A percentile compares a stretch with the other conserved stretches of the same genome.
phyloP scores from a whole-genome alignment of 352 stramenopile genomes.

The Pythium biforme region DNA sequence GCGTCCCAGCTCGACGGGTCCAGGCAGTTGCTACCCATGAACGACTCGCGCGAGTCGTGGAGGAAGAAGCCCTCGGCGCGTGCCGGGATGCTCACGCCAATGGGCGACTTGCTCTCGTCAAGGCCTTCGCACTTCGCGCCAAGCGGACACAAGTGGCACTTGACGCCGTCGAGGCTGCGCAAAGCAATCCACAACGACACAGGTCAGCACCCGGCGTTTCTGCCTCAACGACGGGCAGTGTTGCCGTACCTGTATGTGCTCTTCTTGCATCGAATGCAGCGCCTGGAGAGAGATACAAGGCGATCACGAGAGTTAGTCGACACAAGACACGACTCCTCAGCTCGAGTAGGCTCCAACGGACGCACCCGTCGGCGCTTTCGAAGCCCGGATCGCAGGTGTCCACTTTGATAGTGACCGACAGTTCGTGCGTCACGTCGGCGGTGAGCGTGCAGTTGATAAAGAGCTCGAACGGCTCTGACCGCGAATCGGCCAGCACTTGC shows the following conservation, averaged over 20 bases:
- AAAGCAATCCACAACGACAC: no score
- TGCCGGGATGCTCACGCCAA: constrained; percentile 43
- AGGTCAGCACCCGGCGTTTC: no score
- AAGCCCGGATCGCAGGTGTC: constrained; percentile 58
- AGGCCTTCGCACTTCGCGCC: constrained; percentile 47
- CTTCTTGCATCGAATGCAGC: constrained; percentile 58
- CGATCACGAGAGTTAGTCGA: no score
- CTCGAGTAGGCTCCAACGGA: neutral
- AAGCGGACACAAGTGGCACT: constrained; percentile 59
- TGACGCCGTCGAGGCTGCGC: constrained; percentile 58
- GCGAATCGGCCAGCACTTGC: constrained; percentile 33
- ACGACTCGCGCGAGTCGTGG: constrained; percentile 40
- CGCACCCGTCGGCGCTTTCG: constrained; percentile 58
- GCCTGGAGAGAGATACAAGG: constrained; percentile 23
- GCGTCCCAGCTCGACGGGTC: constrained; percentile 38
- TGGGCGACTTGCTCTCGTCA: constrained; percentile 29
- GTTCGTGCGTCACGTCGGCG: constrained; percentile 20
- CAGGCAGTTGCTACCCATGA: constrained; percentile 34
- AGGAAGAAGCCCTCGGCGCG: constrained; percentile 50
- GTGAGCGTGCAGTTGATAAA: constrained; percentile 46
- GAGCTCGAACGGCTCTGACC: constrained; percentile 37
- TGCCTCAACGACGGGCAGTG: no score
- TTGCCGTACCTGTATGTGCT: constrained; percentile 56
- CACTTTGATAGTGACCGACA: constrained; percentile 43
- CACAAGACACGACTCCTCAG: neutral